Conservation (phyloP, 352 stramenopile species). For the Phytopythium helicoides region DNA sequence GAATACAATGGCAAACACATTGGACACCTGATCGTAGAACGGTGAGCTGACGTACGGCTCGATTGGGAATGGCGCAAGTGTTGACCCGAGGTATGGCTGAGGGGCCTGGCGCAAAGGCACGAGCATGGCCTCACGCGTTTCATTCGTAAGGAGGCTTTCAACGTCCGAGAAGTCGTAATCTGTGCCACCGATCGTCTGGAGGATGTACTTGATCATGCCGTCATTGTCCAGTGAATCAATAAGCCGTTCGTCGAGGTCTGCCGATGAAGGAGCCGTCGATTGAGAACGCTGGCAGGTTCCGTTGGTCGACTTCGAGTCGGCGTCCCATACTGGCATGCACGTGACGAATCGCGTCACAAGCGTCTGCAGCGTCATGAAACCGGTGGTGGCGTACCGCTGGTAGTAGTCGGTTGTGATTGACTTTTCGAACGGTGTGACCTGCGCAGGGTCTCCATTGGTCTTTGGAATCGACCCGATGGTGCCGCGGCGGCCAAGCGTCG, state of each 20-base stretch:
- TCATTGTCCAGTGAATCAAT: constrained; percentile 36
- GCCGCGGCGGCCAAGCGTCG: constrained; percentile 25
- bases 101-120: constrained; percentile 34
- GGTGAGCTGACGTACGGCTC: constrained; percentile 47
- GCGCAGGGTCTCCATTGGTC: constrained; percentile 19
- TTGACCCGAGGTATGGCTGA: constrained; percentile 39
- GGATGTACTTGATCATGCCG: constrained; percentile 32
- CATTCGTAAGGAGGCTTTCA: constrained; percentile 8
- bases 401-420: constrained; percentile 19
- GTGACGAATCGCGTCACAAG: constrained; percentile 31
- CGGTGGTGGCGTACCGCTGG: constrained; percentile 16
- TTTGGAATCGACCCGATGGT: constrained; percentile 18
- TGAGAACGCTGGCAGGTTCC: constrained; percentile 29
- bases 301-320: constrained; percentile 17
- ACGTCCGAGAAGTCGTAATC: constrained; percentile 15
- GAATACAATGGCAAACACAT: constrained; percentile 88
- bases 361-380: no score
- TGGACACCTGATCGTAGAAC: constrained; percentile 72
- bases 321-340: constrained; percentile 33
- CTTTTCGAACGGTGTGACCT: constrained; percentile 19
- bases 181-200: constrained; percentile 13
- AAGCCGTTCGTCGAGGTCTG: constrained; percentile 26
- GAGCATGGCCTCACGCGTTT: constrained; percentile 19
- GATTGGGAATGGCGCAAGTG: constrained; percentile 55
- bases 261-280: constrained; percentile 7